phyloP scores from a whole-genome alignment of 2,329 filamentous ascomycete genomes.

The Colletotrichum tropicale region DNA sequence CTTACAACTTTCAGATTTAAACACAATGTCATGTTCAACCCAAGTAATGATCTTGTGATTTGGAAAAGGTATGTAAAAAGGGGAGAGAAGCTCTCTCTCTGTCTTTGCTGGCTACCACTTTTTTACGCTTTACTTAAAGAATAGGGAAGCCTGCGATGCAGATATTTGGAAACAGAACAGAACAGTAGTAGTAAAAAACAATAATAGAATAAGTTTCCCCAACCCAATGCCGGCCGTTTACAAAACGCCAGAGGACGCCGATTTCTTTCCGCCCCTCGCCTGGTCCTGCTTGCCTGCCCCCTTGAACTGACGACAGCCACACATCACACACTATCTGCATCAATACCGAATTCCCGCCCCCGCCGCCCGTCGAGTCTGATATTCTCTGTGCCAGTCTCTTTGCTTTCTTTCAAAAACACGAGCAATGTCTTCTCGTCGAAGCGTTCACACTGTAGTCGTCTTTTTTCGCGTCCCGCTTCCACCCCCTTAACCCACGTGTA shows the following conservation, averaged over 20 bases:
- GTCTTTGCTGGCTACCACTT: neutral
- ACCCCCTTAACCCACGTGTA: neutral
- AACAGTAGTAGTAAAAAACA: neutral
- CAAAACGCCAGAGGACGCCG: conserved; percentile 19
- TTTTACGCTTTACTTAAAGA: neutral
- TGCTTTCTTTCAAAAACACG: neutral
- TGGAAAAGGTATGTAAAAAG: neutral
- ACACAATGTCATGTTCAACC: neutral
- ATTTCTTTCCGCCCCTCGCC: neutral
- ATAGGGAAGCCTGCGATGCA: conserved; percentile 1
- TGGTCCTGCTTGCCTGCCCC: neutral
- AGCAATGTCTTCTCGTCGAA: neutral
- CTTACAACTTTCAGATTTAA: neutral
- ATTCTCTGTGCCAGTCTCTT: neutral
- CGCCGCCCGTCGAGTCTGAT: neutral
- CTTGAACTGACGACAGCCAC: neutral
- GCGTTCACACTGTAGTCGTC: neutral
- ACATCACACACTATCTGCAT: neutral
- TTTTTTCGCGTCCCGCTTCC: neutral
- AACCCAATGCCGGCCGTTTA: conserved; percentile 11
- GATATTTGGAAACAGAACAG: neutral
- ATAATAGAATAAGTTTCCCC: neutral
- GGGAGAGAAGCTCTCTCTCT: neutral
- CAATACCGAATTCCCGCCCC: neutral
- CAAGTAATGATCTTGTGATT: neutral